A percentile compares a stretch with the other conserved stretches of the same genome.
phyloP scores from a whole-genome alignment of 1,284 basidiomycete genomes.

The Pterula multifida region DNA sequence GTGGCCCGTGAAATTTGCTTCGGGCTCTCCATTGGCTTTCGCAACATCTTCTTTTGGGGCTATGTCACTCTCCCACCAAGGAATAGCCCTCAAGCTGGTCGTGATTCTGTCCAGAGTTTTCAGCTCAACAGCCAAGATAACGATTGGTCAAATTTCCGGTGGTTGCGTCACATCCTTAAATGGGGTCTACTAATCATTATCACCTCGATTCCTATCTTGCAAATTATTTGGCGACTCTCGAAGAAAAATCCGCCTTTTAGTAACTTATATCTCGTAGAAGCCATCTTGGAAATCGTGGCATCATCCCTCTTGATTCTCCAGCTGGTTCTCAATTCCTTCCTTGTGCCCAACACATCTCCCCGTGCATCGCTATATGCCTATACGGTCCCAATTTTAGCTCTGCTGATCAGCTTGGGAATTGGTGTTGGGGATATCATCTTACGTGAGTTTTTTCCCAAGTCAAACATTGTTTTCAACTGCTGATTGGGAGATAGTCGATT shows the following conservation, averaged over 20 bases:
- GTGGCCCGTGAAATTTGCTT: conserved; percentile 48
- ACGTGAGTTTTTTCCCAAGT: conserved; percentile 31
- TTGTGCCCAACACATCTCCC: conserved; percentile 27
- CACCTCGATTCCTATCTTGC: conserved; percentile 37
- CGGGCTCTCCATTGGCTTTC: conserved; percentile 42
- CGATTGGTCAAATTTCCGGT: not conserved
- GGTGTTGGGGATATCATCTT: conserved; percentile 44
- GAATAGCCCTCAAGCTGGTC: conserved; percentile 4
- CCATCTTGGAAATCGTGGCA: conserved; percentile 42
- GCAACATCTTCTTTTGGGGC: conserved; percentile 58
- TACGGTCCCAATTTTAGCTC: conserved; percentile 35
- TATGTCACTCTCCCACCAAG: conserved; percentile 1
- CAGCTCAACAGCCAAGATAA: conserved; percentile 6
- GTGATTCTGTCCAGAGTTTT: conserved; percentile 1
- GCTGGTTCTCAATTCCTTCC: conserved; percentile 42
- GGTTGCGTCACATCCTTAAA: conserved; percentile 26
- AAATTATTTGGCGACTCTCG: conserved; percentile 52
- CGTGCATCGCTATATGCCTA: conserved; percentile 37
- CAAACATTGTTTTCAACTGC: conserved; percentile 10
- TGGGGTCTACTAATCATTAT: conserved; percentile 33
- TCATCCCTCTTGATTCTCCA: conserved; percentile 52
- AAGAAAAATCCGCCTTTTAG: conserved; percentile 29
- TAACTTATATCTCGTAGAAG: conserved; percentile 43
- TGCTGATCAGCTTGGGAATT: conserved; percentile 40
- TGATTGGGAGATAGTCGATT: conserved; percentile 33